Evolutionary conservation across 2,329 filamentous ascomycete species (phyloP), one percentile per base, ranked within the genome.

Genomic region (Ceratocystis eucalypticola): DNA sequence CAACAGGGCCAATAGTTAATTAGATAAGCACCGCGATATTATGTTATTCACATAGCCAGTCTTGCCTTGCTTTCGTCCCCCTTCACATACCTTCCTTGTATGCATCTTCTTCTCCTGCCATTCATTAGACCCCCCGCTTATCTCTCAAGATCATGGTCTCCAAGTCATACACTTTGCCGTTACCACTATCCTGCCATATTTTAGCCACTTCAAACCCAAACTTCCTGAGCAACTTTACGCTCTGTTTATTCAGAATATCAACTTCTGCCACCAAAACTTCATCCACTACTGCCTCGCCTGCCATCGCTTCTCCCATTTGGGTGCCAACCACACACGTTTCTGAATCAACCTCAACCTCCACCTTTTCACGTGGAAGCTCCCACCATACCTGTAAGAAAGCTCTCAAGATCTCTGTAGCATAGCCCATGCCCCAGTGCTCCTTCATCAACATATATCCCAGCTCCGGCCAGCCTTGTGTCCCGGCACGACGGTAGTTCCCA

Each of bases 391-490:
- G 68, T 12, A 82, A 68, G 64, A 80, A 80, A 1, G 72, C 82
- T 64, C 69, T 72, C 46, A 85, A 68, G 57, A 84, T 81, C 73
- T 86, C 84, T 1, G 80, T 84, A 44, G 79, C 82, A 69, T 82
- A 79, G 3, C 83, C 84, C 48, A 76, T 77, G 5, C 81, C 80
- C 84, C 84, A 86, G 65, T 74, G 71, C 69, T 81, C 78, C 66
- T 74, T 77, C 61, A 77, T 74, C 64, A 86, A 73, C 75, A 84
- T 78, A 72, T 86, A 87, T 25, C 84, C 84, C 30, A 85, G 65
- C 70, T 80, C 82, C 1, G 83, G 82, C 82, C 82, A 84, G 61
- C 80, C 81, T 20, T 77, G 71, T 64, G 73, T 70, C 68, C 75
- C 74, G 37, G 69, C 62, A 46, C 71, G 62, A 66, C 69, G 70